These are phyloP conservation scores for Gossypium schwendimanii DNA, from an alignment of 441 rosid genomes.

Conservation along the genomic window DNA sequence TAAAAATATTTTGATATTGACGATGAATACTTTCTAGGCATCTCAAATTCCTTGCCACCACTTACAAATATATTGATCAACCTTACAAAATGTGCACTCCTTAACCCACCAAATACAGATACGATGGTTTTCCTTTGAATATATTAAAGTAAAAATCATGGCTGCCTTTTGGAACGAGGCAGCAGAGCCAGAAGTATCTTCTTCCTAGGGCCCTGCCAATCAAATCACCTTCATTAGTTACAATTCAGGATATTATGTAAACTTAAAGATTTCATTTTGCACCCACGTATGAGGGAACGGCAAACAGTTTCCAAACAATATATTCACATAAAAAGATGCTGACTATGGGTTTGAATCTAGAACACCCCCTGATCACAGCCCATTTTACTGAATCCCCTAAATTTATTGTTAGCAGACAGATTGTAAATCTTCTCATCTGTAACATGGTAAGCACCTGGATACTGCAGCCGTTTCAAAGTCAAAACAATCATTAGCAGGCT, in stretches of 20 bases:
- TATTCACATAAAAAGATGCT: background rate
- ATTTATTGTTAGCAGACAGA: background rate
- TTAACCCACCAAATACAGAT: conserved; percentile 1
- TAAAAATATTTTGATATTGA: background rate
- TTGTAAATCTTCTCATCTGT: background rate
- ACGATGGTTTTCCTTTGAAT: background rate
- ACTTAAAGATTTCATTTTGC: background rate
- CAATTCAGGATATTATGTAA: background rate
- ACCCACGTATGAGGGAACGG: background rate
- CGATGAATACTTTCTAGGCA: conserved; percentile 5
- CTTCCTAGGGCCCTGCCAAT: conserved; percentile 86
- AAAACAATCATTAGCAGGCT: background rate
- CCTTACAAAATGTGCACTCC: background rate
- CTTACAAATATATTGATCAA: background rate
- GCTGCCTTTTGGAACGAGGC: conserved; percentile 47
- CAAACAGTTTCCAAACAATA: background rate
- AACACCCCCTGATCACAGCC: background rate
- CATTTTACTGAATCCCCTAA: background rate
- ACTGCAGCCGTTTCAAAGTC: background rate
- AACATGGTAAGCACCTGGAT: background rate
- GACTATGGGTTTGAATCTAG: background rate
- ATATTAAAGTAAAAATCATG: conserved; percentile 11
- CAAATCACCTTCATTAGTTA: conserved; percentile 10
- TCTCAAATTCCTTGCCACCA: conserved; percentile 12
- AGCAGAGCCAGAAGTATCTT: conserved; percentile 71